A percentile compares a stretch with the other conserved stretches of the same genome.
Conservation (phyloP, 1,139 yeast species). For the Diutina catenulata region DNA sequence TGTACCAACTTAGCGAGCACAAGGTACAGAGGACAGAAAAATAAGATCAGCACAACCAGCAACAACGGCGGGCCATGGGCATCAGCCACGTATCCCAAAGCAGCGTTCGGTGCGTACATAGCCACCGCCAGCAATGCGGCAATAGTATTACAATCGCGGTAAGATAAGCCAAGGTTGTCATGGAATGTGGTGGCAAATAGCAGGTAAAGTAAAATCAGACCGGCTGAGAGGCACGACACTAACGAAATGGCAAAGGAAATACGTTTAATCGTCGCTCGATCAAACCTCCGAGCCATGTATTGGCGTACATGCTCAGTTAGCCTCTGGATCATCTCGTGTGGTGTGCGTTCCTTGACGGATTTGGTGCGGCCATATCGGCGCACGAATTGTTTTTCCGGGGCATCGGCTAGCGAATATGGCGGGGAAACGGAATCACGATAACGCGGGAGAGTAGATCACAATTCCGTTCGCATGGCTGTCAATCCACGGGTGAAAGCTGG, state of each 20-base stretch:
- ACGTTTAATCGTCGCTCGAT: constrained; percentile 13
- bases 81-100: constrained; percentile 77
- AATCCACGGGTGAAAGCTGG: no score
- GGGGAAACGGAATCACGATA: no score
- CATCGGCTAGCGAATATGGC: no score
- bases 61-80: constrained; percentile 71
- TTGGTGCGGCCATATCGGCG: no score
- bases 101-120: constrained; percentile 74
- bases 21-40: constrained; percentile 67
- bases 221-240: constrained; percentile 60
- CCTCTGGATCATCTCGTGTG: no score
- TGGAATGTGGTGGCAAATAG: constrained; percentile 67
- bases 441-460: no score
- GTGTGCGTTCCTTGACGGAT: no score
- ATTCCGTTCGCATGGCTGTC: no score
- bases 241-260: constrained; percentile 28
- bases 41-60: constrained; percentile 47
- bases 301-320: no score
- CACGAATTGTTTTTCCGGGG: no score
- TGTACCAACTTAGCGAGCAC: constrained; percentile 19
- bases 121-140: constrained; percentile 73
- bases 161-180: constrained; percentile 42
- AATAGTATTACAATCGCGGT: constrained; percentile 64
- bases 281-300: constrained; percentile 1
- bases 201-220: constrained; percentile 72